Conservation (phyloP, 2,329 filamentous ascomycete genomes). For the Trichoderma cornu-damae region DNA sequence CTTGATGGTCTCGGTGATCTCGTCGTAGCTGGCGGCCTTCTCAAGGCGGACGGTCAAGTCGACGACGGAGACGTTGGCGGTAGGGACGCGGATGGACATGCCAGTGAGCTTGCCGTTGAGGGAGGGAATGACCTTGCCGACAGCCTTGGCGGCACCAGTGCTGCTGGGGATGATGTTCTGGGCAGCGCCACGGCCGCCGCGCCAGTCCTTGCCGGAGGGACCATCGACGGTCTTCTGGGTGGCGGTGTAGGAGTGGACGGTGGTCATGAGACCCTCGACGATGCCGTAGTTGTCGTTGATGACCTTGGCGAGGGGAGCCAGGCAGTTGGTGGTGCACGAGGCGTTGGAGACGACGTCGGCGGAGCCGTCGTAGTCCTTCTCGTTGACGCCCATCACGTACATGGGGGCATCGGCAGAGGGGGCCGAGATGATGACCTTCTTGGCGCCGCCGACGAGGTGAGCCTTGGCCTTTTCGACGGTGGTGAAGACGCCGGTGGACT, state of each 20-base stretch:
- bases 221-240: slow-evolving; percentile 99
- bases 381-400: slow-evolving; percentile 99
- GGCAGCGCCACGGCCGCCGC: slow-evolving; percentile 95
- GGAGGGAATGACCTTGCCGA: slow-evolving; percentile 97
- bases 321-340: slow-evolving; percentile 99
- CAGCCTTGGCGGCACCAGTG: slow-evolving; percentile 99
- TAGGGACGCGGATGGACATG: slow-evolving; percentile 99
- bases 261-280: slow-evolving; percentile 99
- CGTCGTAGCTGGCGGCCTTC: slow-evolving; percentile 80
- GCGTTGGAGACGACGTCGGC: slow-evolving; percentile 97
- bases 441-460: slow-evolving; percentile 93
- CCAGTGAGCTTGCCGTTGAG: slow-evolving; percentile 99
- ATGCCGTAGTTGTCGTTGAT: slow-evolving; percentile 98
- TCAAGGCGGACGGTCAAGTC: slow-evolving; percentile 92
- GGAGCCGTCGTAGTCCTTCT: slow-evolving; percentile 85
- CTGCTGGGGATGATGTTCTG: slow-evolving; percentile 99
- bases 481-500: slow-evolving; percentile 99
- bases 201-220: slow-evolving; percentile 98
- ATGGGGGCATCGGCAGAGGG: slow-evolving; percentile 95
- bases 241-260: slow-evolving; percentile 98
- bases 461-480: slow-evolving; percentile 92
- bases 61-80: slow-evolving; percentile 97
- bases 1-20: slow-evolving; percentile 93
- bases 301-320: slow-evolving; percentile 98
- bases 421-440: slow-evolving; percentile 94